phyloP scores from a whole-genome alignment of 805 yeast species.

The Blastobotrys robertii region DNA sequence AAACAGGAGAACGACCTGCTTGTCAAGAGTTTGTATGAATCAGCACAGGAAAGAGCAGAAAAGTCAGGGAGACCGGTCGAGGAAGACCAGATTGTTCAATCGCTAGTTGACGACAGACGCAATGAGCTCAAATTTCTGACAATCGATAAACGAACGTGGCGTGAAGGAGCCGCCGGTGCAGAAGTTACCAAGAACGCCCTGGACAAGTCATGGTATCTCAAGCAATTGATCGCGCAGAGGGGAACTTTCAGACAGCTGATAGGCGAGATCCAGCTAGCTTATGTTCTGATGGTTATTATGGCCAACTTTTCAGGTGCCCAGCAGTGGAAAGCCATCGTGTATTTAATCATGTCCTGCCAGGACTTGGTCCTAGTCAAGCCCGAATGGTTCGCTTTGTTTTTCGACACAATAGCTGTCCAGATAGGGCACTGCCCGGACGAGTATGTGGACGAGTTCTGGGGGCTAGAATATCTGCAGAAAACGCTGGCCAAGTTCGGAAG shows the following conservation, averaged over 20 bases:
- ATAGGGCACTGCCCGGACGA: slow-evolving; percentile 35
- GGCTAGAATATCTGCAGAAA: slow-evolving; percentile 16
- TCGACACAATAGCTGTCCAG: slow-evolving; percentile 30
- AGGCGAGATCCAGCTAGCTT: slow-evolving; percentile 48
- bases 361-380: slow-evolving; percentile 22
- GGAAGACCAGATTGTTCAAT: slow-evolving; percentile 26
- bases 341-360: slow-evolving; percentile 33
- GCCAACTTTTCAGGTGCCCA: slow-evolving; percentile 55
- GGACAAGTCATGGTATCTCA: slow-evolving; percentile 55
- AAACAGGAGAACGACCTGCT: slow-evolving; percentile 39
- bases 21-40: slow-evolving; percentile 28
- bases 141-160: slow-evolving; percentile 33
- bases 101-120: slow-evolving; percentile 26
- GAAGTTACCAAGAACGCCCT: slow-evolving; percentile 42
- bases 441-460: slow-evolving; percentile 31
- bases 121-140: slow-evolving; percentile 35
- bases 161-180: slow-evolving; percentile 29
- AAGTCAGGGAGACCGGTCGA: slow-evolving; percentile 11
- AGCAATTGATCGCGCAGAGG: slow-evolving; percentile 24
- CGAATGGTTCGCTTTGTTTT: slow-evolving; percentile 25
- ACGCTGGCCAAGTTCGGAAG: not conserved
- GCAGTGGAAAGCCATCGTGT: slow-evolving; percentile 52
- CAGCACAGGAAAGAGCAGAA: slow-evolving; percentile 18
- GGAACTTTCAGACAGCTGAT: slow-evolving; percentile 27
- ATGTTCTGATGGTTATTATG: slow-evolving; percentile 38